phyloP scores from a whole-genome alignment of 176 grass and related monocot genomes.

The Oryza longistaminata region DNA sequence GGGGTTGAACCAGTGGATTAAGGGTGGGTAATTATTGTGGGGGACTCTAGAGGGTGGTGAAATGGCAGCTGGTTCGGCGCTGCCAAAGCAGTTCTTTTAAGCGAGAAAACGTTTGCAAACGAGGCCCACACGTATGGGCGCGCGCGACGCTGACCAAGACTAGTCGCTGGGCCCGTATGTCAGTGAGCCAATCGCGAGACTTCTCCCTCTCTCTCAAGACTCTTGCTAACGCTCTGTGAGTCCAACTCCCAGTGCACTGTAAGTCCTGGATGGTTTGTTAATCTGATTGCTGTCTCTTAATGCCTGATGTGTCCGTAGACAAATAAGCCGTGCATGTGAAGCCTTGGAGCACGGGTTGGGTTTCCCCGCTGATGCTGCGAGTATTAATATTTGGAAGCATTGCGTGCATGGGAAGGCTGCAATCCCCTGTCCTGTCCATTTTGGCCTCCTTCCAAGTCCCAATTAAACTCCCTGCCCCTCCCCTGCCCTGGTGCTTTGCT shows the following conservation, averaged over 20 bases:
- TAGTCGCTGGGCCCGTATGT: background rate
- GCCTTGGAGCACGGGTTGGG: slow-evolving; percentile 19
- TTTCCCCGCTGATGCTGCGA: slow-evolving; percentile 16
- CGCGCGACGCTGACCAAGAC: slow-evolving; percentile 23
- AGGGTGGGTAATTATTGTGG: slow-evolving; percentile 20
- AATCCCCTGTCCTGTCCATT: slow-evolving; percentile 46
- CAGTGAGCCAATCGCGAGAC: background rate
- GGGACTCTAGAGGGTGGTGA: slow-evolving; percentile 15
- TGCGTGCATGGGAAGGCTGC: slow-evolving; percentile 50
- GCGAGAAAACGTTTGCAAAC: slow-evolving; percentile 16
- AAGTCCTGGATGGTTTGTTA: background rate
- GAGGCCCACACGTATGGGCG: slow-evolving; percentile 5
- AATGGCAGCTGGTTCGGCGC: slow-evolving; percentile 45
- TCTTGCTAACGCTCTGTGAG: background rate
- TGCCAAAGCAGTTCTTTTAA: slow-evolving; percentile 34
- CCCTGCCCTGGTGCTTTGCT: background rate
- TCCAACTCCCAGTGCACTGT: background rate
- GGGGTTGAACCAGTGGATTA: background rate
- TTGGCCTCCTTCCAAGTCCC: slow-evolving; percentile 33
- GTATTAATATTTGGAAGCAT: slow-evolving; percentile 38
- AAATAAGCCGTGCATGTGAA: slow-evolving; percentile 23
- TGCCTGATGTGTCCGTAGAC: background rate
- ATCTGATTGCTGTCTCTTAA: slow-evolving; percentile 15
- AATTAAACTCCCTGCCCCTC: background rate
- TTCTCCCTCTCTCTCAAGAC: background rate